Evolutionary conservation across 2,329 filamentous ascomycete genomes (phyloP).

Genomic region (Scedosporium minutisporum): DNA sequence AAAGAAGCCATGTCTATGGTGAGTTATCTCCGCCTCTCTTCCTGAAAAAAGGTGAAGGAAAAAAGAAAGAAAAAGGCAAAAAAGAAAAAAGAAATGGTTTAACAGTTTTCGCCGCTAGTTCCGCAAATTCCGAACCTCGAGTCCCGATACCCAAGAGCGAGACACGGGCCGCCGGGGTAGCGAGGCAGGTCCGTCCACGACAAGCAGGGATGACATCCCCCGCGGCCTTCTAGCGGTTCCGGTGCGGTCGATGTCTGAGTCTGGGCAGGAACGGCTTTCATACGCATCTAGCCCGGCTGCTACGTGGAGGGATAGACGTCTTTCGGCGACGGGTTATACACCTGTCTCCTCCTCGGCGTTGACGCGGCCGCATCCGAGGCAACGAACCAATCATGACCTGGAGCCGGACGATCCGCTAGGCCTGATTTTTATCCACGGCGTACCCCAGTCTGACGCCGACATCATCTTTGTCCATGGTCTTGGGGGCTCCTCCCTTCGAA

Average conservation of each 20-base stretch:
- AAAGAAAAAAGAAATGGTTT: too few species aligned
- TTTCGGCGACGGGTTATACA: background rate
- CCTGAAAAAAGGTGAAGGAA: background rate
- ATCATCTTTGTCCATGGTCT: slow-evolving; percentile 4
- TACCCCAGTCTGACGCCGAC: background rate
- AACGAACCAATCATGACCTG: background rate
- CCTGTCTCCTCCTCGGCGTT: background rate
- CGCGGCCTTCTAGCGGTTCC: background rate
- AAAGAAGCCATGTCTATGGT: background rate
- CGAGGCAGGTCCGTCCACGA: background rate
- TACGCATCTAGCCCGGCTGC: background rate
- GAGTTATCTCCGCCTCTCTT: background rate
- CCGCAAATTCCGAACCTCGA: background rate
- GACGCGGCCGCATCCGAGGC: background rate
- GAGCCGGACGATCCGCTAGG: background rate
- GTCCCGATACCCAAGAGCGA: background rate
- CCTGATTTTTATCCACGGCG: background rate
- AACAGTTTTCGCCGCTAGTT: background rate
- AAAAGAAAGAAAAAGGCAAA: too few species aligned
- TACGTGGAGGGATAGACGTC: background rate
- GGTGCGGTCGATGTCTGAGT: background rate
- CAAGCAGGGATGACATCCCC: background rate
- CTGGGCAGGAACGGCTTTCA: background rate
- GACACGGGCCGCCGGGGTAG: background rate
- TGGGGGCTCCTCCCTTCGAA: background rate